These are phyloP conservation scores for Nematocida sp. DNA, from an alignment of 371 early-diverging fungal species.

Conservation along the genomic window DNA sequence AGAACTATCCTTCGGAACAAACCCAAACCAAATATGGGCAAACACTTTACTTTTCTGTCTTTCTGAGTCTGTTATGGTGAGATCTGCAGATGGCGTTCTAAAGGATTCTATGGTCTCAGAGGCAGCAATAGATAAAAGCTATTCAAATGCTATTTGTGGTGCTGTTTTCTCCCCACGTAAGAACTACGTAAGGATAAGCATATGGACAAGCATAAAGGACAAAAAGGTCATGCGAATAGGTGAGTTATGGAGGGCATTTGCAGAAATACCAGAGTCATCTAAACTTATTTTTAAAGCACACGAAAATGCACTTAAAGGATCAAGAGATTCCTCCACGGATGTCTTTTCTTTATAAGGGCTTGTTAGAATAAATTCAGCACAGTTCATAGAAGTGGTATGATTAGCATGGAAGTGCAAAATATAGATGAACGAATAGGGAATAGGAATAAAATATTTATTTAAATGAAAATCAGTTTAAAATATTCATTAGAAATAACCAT, in stretches of 20 bases:
- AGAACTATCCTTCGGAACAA: slow-evolving; percentile 71
- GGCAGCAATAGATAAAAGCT: slow-evolving; percentile 15
- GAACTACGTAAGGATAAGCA: slow-evolving; percentile 39
- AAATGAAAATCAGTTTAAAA: too few relatives aligned
- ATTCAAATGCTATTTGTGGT: slow-evolving; percentile 44
- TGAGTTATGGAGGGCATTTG: slow-evolving; percentile 49
- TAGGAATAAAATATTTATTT: too few relatives aligned
- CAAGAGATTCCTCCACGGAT: slow-evolving; percentile 34
- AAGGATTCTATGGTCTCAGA: slow-evolving; percentile 7
- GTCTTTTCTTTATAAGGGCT: slow-evolving; percentile 38
- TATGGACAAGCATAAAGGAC: slow-evolving; percentile 58
- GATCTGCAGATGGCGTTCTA: neutral
- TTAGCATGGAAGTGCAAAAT: too few relatives aligned
- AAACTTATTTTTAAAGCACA: slow-evolving; percentile 53
- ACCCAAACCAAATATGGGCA: slow-evolving; percentile 13
- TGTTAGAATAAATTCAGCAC: too few relatives aligned
- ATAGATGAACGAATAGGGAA: too few relatives aligned
- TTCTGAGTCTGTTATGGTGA: slow-evolving; percentile 11
- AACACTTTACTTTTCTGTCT: slow-evolving; percentile 50
- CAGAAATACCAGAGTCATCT: slow-evolving; percentile 9
- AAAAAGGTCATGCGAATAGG: slow-evolving; percentile 32
- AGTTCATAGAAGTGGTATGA: too few relatives aligned
- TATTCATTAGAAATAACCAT: too few relatives aligned
- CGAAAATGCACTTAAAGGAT: slow-evolving; percentile 57
- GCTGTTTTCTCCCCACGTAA: slow-evolving; percentile 60